phyloP scores from a whole-genome alignment of 106 monocot genomes.

The Dendrobium catenatum region DNA sequence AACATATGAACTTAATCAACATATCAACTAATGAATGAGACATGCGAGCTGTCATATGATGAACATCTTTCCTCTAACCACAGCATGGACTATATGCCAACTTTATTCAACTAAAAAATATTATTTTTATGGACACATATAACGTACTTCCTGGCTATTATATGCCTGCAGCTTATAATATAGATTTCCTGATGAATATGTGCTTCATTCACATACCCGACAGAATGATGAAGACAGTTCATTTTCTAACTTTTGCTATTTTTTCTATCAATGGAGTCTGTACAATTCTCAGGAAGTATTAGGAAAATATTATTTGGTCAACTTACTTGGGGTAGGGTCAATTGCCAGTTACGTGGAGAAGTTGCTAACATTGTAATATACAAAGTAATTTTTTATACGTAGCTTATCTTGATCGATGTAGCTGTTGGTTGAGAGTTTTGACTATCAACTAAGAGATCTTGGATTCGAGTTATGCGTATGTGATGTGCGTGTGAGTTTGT shows the following conservation, averaged over 20 bases:
- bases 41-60: constrained; percentile 1
- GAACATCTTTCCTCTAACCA: not conserved
- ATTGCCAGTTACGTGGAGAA: not conserved
- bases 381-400: no score
- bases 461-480: no score
- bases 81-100: not conserved
- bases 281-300: not conserved
- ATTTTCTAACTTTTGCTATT: not conserved
- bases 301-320: not conserved
- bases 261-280: not conserved
- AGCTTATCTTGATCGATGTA: no score
- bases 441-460: no score
- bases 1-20: not conserved
- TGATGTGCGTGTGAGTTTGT: no score
- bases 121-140: not conserved
- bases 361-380: no score
- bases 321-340: not conserved
- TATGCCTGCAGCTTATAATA: not conserved
- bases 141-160: not conserved
- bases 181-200: not conserved
- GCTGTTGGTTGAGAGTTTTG: no score
- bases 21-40: constrained; percentile 1
- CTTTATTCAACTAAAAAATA: not conserved
- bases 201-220: not conserved
- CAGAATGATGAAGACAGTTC: constrained; percentile 2